Evolutionary conservation across 2,329 filamentous ascomycete species (phyloP), one percentile per base, ranked within the genome.

Genomic region (Pseudopyrenochaeta lycopersici): DNA sequence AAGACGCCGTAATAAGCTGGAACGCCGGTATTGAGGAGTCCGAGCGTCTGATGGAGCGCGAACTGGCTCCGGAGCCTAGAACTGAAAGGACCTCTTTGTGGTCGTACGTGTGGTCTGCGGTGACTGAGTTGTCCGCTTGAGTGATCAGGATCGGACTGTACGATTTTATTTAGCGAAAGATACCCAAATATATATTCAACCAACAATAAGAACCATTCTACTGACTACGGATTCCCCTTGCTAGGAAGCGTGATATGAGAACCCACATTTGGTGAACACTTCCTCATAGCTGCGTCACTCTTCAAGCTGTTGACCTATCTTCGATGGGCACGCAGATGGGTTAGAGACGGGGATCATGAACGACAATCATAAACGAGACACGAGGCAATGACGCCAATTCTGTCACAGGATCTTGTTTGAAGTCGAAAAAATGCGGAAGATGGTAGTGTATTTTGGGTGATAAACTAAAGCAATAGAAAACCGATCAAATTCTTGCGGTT

Each of bases 1-100:
- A 61, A 50, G 58, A 64, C 9, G 53, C 55, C 1, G 44, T 67
- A 0, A 4, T 40, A 2, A 47, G 41, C 1, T 68, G 66, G 66
- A 56, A 64, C 46, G 62, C 55, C 3, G 52, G 59, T 23, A 40
- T 63, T 29, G 52, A 58, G n/a, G 53, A 58, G 20, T 5, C 29
- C 12, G 39, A 52, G 39, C 50, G 52, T 9, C 29, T 23, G 23
- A 21, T 47, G 5, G 55, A 47, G 15, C 35, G 49, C 21, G 33
- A 47, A 32, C 32, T 21, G 14, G 33, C 20, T 4, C 20, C 42
- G 32, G 23, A 14, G 4, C 14, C 21, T 15, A 21, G 46, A 36
- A 20, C 27, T 10, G 12, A n/a, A 30, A 43, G 12, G 10, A 39
- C 23, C 7, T 47, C 36, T 12, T 31, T 50, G 44, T 57, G 54